These are phyloP conservation scores for Suillus tomentosus DNA, from an alignment of 768 basidiomycete genomes.

Conservation along the genomic window DNA sequence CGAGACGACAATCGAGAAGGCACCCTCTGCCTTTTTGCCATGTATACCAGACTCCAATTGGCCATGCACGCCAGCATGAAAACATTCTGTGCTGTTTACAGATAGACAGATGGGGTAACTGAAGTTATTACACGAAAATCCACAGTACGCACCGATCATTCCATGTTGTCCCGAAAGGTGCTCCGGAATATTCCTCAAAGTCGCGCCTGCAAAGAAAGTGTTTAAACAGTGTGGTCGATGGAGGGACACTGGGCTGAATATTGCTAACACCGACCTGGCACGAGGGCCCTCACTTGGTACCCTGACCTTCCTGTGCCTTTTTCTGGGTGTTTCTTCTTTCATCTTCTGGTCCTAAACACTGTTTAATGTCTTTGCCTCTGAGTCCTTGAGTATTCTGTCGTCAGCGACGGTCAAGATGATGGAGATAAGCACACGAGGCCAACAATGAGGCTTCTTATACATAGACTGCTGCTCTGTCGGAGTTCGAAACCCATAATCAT, in stretches of 20 bases:
- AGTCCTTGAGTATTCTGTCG: neutral
- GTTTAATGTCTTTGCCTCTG: neutral
- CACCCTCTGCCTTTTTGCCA: slow-evolving; percentile 17
- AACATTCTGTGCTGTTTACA: slow-evolving; percentile 15
- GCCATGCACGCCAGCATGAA: slow-evolving; percentile 21
- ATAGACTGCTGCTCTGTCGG: neutral
- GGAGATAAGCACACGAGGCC: neutral
- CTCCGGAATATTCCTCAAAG: slow-evolving; percentile 28
- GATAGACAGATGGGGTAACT: neutral
- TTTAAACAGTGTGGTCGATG: neutral
- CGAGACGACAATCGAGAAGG: slow-evolving; percentile 24
- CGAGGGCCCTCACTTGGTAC: no score
- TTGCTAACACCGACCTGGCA: neutral
- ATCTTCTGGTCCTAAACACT: slow-evolving; percentile 4
- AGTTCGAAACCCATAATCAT: neutral
- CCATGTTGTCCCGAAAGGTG: slow-evolving; percentile 26
- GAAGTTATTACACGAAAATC: slow-evolving; percentile 1
- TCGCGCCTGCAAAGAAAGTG: slow-evolving; percentile 17
- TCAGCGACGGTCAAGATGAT: neutral
- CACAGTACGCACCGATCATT: slow-evolving; percentile 17
- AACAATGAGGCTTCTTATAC: neutral
- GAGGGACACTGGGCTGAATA: neutral
- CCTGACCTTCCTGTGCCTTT: neutral
- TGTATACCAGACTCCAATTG: slow-evolving; percentile 18
- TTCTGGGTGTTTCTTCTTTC: neutral